Base-by-base conservation (phyloP, 2,329 filamentous ascomycete species). In the Phaeosphaeria sp. region DNA sequence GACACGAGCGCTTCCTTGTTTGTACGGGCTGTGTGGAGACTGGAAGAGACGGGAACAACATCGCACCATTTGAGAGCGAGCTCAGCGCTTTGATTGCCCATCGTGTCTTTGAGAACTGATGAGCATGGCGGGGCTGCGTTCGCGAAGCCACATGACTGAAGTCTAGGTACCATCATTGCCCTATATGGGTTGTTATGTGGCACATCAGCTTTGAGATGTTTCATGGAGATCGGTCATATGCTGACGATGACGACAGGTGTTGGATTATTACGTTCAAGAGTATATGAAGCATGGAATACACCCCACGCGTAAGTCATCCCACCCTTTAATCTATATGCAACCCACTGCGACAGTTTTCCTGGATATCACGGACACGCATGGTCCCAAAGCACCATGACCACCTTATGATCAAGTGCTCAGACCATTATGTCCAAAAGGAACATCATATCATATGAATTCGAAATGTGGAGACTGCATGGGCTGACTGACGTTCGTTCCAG, bases 231-330 rank as follows among this genome's bases (percentile, higher is more conserved):
- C 60, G 47, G 54, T 53, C 49, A 30, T 30, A 20, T 56, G 45
- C 66, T 71, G 55, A 57, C 60, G 81, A 72, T 91, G 93, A 77
- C 55, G 49, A 55, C 57, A 76, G 74, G 60, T 70, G 3, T 77
- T 94, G 45, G 88, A 93, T 54, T 91, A 87, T 78, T 97, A 97
- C 76, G 87, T 87, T 18, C 78, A 85, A 27, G 83, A 93, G 78
- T 96, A 89, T 77, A 77, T 81, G n/a, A 83, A 85, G 43, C 85
- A 89, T 71, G 92, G 92, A 46, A 77, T 98, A 64, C 86, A 89
- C 63, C 92, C 92, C 0, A 91, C 92, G 17, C 81, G 84, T 84
- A 81, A 77, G 80, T 54, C 25, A 45, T 17, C 33, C 40, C 33
- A n/a, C 36, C 25, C 15, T 44, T 42, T 30, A 39, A 22, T 48